Evolutionary conservation across 257 asterid genomes (phyloP).

Genomic region (Solanum pimpinellifolium): DNA sequence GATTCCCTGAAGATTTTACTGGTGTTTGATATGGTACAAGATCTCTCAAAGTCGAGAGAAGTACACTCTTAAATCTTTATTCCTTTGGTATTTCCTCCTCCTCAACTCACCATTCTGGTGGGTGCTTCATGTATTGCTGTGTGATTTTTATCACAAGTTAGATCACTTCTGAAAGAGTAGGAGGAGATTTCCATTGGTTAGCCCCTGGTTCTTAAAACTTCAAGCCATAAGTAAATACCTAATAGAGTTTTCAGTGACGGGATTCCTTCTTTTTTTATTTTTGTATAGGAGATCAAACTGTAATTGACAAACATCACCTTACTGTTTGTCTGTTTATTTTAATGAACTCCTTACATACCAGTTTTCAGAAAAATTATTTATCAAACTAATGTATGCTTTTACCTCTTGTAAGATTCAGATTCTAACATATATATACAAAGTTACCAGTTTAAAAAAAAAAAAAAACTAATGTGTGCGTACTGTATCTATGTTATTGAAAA

Average conservation of each 20-base stretch:
- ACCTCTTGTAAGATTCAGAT: neutral
- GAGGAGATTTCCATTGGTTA: neutral
- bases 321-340: neutral
- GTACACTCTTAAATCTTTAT: constrained; percentile 1
- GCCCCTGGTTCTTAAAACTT: neutral
- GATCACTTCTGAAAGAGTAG: neutral
- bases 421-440: neutral
- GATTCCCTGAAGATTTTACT: constrained; percentile 26
- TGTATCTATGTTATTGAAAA: neutral
- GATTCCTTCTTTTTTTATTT: neutral
- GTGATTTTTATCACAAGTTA: neutral
- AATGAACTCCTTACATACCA: neutral
- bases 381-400: neutral
- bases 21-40: constrained; percentile 16
- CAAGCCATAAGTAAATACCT: neutral
- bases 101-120: neutral
- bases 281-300: neutral
- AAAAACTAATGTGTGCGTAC: neutral
- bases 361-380: no score
- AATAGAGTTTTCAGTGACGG: neutral
- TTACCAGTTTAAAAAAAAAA: neutral
- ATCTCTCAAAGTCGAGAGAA: constrained; percentile 9
- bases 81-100: constrained; percentile 4
- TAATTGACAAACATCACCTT: neutral
- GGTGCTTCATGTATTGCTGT: neutral